These are phyloP conservation scores for Pythium scleroteichum DNA, from an alignment of 352 stramenopile genomes.

Conservation along the genomic window DNA sequence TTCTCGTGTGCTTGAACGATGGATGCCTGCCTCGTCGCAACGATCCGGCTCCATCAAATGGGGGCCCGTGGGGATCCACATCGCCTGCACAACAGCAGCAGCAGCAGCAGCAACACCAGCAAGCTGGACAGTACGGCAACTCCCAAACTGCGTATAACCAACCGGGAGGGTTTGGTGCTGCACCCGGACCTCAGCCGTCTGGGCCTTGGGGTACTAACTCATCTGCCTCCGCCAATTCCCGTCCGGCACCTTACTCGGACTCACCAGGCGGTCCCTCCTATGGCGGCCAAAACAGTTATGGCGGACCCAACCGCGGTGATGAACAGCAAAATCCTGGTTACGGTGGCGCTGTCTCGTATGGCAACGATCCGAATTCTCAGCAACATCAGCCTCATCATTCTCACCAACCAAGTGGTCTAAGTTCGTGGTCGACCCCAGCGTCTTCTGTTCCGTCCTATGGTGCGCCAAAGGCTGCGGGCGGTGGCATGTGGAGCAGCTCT, in stretches of 20 bases:
- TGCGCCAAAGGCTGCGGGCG: slow-evolving; percentile 37
- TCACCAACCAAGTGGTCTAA: slow-evolving; percentile 41
- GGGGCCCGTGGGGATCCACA: slow-evolving; percentile 5
- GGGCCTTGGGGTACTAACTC: slow-evolving; percentile 45
- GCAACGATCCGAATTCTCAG: slow-evolving; percentile 12
- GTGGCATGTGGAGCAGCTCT: slow-evolving; percentile 78
- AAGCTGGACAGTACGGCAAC: slow-evolving; percentile 8
- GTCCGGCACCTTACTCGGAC: slow-evolving; percentile 69
- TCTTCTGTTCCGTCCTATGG: slow-evolving; percentile 32
- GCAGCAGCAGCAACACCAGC: slow-evolving; percentile 15
- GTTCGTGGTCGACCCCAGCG: slow-evolving; percentile 48
- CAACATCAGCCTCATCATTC: slow-evolving; percentile 12
- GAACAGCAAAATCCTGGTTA: slow-evolving; percentile 30
- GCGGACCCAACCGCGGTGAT: slow-evolving; percentile 33
- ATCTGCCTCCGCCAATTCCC: slow-evolving; percentile 19
- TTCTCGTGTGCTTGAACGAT: slow-evolving; percentile 77
- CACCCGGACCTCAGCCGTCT: slow-evolving; percentile 4
- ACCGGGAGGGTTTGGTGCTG: slow-evolving; percentile 13
- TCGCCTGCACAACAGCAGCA: slow-evolving; percentile 12
- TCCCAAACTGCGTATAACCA: slow-evolving; percentile 23
- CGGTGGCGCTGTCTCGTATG: slow-evolving; percentile 26
- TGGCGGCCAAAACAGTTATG: slow-evolving; percentile 24
- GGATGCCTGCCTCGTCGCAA: slow-evolving; percentile 55
- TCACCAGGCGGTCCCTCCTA: slow-evolving; percentile 31
- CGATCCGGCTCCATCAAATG: slow-evolving; percentile 30